Percentiles rank a stretch among this genome's conserved stretches.
These are phyloP conservation scores for Sanghuangporus baumii DNA, from an alignment of 1,284 basidiomycete species.

Conservation along the genomic window DNA sequence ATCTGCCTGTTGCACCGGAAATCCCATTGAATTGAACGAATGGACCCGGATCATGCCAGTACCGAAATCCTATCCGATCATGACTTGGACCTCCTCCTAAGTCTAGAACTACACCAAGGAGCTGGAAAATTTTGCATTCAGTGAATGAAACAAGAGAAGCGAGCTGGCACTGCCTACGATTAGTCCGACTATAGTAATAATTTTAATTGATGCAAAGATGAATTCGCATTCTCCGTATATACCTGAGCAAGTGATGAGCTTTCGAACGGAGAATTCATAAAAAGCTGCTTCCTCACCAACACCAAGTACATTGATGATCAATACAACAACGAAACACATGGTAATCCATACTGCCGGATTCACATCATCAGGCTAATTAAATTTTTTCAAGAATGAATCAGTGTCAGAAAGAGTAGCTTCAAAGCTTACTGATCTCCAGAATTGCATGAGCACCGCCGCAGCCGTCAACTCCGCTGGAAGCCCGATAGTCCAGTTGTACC, in stretches of 20 bases:
- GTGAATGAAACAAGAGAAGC: constrained; percentile 18
- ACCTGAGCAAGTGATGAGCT: constrained; percentile 28
- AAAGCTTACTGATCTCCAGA: constrained; percentile 41
- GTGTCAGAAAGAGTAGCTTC: not conserved
- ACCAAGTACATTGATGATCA: constrained; percentile 74
- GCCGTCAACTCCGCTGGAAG: constrained; percentile 78
- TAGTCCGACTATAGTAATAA: constrained; percentile 65
- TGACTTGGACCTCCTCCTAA: constrained; percentile 59
- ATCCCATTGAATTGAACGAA: constrained; percentile 57
- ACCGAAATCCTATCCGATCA: constrained; percentile 52
- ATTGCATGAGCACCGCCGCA: constrained; percentile 70
- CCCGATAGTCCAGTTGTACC: constrained; percentile 69
- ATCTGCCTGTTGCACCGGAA: constrained; percentile 53
- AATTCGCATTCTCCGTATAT: constrained; percentile 74
- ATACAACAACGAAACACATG: constrained; percentile 64
- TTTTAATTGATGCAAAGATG: constrained; percentile 72
- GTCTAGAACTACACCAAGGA: constrained; percentile 60
- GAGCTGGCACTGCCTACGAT: constrained; percentile 40
- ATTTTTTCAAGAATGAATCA: not conserved
- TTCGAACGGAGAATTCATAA: not conserved
- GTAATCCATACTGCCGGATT: constrained; percentile 75
- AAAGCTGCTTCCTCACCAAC: constrained; percentile 38
- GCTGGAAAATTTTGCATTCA: constrained; percentile 20
- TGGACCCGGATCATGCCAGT: constrained; percentile 71
- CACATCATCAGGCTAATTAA: constrained; percentile 27